A percentile compares a stretch with the other conserved stretches of the same genome.
Conservation (phyloP, 2,329 filamentous ascomycete genomes). For the Fusarium virguliforme region DNA sequence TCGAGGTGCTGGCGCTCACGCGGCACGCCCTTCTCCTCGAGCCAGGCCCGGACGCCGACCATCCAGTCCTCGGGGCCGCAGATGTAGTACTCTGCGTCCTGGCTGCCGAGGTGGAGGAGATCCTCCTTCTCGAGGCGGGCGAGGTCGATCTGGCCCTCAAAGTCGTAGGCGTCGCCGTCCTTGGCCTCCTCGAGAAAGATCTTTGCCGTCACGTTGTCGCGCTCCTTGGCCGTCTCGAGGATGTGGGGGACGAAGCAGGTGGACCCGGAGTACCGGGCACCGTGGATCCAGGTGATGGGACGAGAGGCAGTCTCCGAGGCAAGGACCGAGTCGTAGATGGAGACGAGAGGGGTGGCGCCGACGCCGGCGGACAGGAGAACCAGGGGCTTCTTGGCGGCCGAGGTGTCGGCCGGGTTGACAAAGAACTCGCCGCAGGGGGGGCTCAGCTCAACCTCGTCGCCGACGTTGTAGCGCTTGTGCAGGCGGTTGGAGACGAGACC, state of each 20-base stretch:
- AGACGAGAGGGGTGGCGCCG: constrained; percentile 76
- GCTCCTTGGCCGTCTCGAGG: constrained; percentile 59
- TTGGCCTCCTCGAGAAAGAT: constrained; percentile 72
- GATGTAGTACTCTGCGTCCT: constrained; percentile 76
- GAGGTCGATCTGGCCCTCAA: constrained; percentile 73
- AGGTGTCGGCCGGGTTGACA: constrained; percentile 64
- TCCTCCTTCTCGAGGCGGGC: constrained; percentile 66
- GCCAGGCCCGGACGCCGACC: constrained; percentile 68
- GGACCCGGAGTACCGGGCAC: constrained; percentile 65
- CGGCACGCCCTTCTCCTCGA: constrained; percentile 71
- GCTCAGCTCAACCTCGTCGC: constrained; percentile 70
- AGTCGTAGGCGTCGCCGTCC: constrained; percentile 72
- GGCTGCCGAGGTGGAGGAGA: constrained; percentile 70
- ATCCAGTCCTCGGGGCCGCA: constrained; percentile 83
- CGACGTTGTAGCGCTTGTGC: constrained; percentile 64
- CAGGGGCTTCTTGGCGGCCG: constrained; percentile 66
- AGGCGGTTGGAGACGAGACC: constrained; percentile 70
- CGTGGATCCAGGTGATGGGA: constrained; percentile 76
- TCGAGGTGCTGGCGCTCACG: constrained; percentile 76
- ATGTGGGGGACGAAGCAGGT: constrained; percentile 73
- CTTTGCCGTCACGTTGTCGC: constrained; percentile 57
- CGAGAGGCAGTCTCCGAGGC: constrained; percentile 53
- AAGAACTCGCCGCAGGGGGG: constrained; percentile 75
- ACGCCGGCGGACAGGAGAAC: constrained; percentile 80
- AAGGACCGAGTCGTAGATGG: constrained; percentile 73